phyloP scores from a whole-genome alignment of 192 early-diverging fungal species.

The Podila horticola region DNA sequence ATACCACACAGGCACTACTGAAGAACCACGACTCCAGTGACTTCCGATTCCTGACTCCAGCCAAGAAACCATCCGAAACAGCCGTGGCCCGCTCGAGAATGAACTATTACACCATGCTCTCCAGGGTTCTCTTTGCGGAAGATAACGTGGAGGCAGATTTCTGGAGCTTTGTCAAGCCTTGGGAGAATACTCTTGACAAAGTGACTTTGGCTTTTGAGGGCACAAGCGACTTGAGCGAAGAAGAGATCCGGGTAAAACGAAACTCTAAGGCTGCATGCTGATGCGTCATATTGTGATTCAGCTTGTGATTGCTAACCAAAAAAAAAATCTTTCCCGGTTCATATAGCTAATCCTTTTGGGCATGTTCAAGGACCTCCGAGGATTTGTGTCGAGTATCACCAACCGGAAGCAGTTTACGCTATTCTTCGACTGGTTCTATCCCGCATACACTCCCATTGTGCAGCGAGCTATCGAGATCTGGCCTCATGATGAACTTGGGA shows the following conservation, averaged over 20 bases:
- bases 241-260: constrained; percentile 47
- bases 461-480: constrained; percentile 76
- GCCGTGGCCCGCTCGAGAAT: constrained; percentile 55
- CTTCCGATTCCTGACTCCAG: constrained; percentile 74
- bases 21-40: constrained; percentile 77
- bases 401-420: constrained; percentile 66
- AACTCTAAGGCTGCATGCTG: no score
- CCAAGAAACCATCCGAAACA: constrained; percentile 66
- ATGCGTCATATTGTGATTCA: neutral
- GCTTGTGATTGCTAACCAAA: neutral
- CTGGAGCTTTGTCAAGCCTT: constrained; percentile 79
- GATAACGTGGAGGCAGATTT: constrained; percentile 70
- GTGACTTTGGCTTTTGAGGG: constrained; percentile 65
- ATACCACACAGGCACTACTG: constrained; percentile 73
- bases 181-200: constrained; percentile 63
- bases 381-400: constrained; percentile 76
- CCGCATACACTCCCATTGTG: constrained; percentile 71
- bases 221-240: constrained; percentile 62
- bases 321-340: neutral
- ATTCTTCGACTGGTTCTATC: constrained; percentile 92
- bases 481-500: constrained; percentile 69
- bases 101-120: constrained; percentile 83
- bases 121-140: constrained; percentile 78
- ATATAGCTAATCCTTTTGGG: constrained; percentile 62
- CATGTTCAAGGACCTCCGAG: constrained; percentile 80